Evolutionary conservation across 1,284 basidiomycete genomes (phyloP).

Genomic region (Thecaphora thlaspeos): DNA sequence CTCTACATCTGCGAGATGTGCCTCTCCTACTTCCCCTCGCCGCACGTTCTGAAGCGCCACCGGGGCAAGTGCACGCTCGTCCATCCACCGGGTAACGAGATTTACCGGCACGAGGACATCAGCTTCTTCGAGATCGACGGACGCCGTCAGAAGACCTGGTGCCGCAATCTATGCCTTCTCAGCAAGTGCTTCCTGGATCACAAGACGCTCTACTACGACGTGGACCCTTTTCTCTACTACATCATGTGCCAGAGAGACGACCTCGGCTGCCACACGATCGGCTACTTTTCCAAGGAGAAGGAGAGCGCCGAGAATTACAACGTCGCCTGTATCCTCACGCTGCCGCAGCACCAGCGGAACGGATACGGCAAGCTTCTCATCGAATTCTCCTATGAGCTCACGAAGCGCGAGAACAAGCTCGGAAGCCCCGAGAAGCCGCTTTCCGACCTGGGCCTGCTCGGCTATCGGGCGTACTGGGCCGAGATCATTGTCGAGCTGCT

Average conservation of each 20-base stretch:
- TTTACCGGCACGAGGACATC: slow-evolving; percentile 93
- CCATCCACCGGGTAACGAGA: slow-evolving; percentile 99
- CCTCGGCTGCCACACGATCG: slow-evolving; percentile 87
- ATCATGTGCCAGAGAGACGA: slow-evolving; percentile 90
- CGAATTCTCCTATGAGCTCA: slow-evolving; percentile 97
- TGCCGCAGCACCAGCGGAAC: slow-evolving; percentile 94
- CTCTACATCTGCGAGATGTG: slow-evolving; percentile 99
- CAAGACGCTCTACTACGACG: slow-evolving; percentile 99
- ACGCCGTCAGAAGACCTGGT: slow-evolving; percentile 91
- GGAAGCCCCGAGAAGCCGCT: slow-evolving; percentile 98
- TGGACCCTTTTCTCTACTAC: slow-evolving; percentile 99
- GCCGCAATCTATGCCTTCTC: slow-evolving; percentile 91
- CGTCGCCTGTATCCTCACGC: slow-evolving; percentile 94
- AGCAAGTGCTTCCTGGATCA: slow-evolving; percentile 99
- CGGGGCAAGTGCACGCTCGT: slow-evolving; percentile 84
- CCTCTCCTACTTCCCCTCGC: slow-evolving; percentile 50
- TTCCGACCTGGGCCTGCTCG: slow-evolving; percentile 85
- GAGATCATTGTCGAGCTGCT: slow-evolving; percentile 93
- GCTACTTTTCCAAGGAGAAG: slow-evolving; percentile 99
- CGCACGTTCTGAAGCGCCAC: slow-evolving; percentile 64
- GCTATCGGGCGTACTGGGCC: slow-evolving; percentile 96
- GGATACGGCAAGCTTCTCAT: slow-evolving; percentile 94
- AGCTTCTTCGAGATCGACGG: slow-evolving; percentile 99
- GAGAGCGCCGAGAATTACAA: slow-evolving; percentile 98
- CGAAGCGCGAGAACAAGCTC: slow-evolving; percentile 91